These are phyloP conservation scores for Rubia tinctorum DNA, from an alignment of 305 asterid species.

Conservation along the genomic window DNA sequence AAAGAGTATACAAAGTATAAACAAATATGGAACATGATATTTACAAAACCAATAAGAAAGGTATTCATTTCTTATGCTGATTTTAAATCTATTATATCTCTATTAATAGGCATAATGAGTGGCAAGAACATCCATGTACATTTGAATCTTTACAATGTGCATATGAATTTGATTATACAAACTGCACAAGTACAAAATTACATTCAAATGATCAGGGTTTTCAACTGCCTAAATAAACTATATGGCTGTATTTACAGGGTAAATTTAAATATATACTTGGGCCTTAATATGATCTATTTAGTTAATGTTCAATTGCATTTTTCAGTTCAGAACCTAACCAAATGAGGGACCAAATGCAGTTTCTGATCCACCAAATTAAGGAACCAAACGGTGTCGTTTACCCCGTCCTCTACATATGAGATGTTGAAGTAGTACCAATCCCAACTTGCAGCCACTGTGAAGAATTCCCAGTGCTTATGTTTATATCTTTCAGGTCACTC, in stretches of 20 bases:
- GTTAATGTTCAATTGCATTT: background rate
- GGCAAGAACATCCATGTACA: background rate
- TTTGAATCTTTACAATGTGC: background rate
- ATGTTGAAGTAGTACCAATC: constrained; percentile 40
- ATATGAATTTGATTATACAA: constrained; percentile 10
- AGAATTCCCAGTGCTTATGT: constrained; percentile 28
- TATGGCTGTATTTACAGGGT: background rate
- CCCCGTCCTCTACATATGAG: constrained; percentile 10
- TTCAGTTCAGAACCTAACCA: background rate
- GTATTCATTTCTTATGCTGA: no score
- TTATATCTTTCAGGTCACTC: constrained; percentile 55
- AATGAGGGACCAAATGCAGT: background rate
- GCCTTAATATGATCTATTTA: background rate
- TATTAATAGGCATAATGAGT: no score
- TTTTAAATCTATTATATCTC: no score
- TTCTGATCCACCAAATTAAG: background rate
- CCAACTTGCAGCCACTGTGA: constrained; percentile 88
- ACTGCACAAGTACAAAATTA: background rate
- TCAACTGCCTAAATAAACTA: background rate
- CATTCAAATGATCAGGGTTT: background rate
- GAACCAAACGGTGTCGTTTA: background rate
- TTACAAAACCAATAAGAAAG: no score
- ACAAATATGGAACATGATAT: no score
- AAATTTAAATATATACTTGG: background rate
- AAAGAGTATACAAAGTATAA: no score